phyloP scores from a whole-genome alignment of 108 stramenopile genomes.

The Cyclotella kingstonii region DNA sequence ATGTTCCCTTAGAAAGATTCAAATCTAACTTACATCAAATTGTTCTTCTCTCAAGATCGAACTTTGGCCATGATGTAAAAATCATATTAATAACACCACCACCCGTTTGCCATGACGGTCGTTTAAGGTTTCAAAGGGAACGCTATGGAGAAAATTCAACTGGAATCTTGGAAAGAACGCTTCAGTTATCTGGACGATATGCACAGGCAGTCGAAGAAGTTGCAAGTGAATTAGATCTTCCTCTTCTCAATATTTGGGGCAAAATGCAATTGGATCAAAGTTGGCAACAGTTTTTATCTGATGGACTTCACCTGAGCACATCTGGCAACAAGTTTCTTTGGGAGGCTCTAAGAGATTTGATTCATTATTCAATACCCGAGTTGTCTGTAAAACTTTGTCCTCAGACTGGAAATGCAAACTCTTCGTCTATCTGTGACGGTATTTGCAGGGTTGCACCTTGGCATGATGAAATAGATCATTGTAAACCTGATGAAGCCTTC shows the following conservation, averaged over 20 bases:
- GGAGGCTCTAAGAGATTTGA: slow-evolving; percentile 46
- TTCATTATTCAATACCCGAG: slow-evolving; percentile 43
- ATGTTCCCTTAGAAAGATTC: slow-evolving; percentile 60
- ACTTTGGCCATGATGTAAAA: slow-evolving; percentile 22
- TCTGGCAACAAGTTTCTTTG: slow-evolving; percentile 56
- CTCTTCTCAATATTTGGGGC: slow-evolving; percentile 55
- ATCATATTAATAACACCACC: slow-evolving; percentile 74
- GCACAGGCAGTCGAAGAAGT: slow-evolving; percentile 44
- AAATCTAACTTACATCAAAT: slow-evolving; percentile 50
- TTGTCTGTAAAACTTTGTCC: slow-evolving; percentile 56
- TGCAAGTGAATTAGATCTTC: slow-evolving; percentile 35
- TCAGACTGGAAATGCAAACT: slow-evolving; percentile 63
- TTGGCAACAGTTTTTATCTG: slow-evolving; percentile 48
- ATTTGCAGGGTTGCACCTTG: slow-evolving; percentile 52
- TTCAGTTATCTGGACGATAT: slow-evolving; percentile 50
- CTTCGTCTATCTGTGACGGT: slow-evolving; percentile 51
- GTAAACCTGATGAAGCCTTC: slow-evolving; percentile 53
- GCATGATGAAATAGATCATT: slow-evolving; percentile 77
- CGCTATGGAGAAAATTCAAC: slow-evolving; percentile 22
- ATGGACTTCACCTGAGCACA: slow-evolving; percentile 70
- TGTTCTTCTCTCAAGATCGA: slow-evolving; percentile 27
- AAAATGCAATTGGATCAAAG: slow-evolving; percentile 44
- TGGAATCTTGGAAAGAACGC: slow-evolving; percentile 45
- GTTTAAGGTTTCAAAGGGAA: slow-evolving; percentile 32
- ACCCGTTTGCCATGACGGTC: slow-evolving; percentile 58